phyloP scores from a whole-genome alignment of 140 eudicot species.

The Ambrosia hybrid region DNA sequence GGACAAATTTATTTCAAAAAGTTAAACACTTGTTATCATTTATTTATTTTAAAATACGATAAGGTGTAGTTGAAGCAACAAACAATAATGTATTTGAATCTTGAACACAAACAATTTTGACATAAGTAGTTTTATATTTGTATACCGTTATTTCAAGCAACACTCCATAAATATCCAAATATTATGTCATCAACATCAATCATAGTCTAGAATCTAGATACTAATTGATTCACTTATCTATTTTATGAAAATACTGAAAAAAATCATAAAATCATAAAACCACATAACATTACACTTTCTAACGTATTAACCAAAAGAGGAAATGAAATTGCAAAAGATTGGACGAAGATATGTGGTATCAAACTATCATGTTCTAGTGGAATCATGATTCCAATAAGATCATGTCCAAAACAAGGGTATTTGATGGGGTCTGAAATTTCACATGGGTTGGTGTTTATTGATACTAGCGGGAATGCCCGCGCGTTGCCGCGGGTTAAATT shows the following conservation, averaged over 20 bases:
- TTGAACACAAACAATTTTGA: not conserved
- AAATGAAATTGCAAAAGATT: constrained; percentile 11
- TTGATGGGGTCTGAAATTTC: constrained; percentile 25
- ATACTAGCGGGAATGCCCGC: too few species aligned
- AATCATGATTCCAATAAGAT: constrained; percentile 4
- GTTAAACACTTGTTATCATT: not conserved
- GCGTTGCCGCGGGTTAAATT: too few species aligned
- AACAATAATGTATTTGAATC: not conserved
- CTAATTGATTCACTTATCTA: not conserved
- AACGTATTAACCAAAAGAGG: not conserved
- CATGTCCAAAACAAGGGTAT: constrained; percentile 12
- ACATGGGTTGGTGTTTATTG: constrained; percentile 36
- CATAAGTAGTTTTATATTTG: not conserved
- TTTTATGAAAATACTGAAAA: not conserved
- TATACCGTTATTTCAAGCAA: not conserved
- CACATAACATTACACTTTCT: constrained; percentile 3
- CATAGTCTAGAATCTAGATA: not conserved
- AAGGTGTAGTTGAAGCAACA: constrained; percentile 18
- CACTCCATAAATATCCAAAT: not conserved
- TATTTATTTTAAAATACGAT: not conserved
- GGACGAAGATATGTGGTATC: constrained; percentile 26
- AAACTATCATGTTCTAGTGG: constrained; percentile 27
- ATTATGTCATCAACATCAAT: not conserved
- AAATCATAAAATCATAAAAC: too few species aligned
- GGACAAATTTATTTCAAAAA: not conserved